Base-by-base conservation (phyloP, 176 grass and related monocot species). In the Dendrocalamus sinicus region DNA sequence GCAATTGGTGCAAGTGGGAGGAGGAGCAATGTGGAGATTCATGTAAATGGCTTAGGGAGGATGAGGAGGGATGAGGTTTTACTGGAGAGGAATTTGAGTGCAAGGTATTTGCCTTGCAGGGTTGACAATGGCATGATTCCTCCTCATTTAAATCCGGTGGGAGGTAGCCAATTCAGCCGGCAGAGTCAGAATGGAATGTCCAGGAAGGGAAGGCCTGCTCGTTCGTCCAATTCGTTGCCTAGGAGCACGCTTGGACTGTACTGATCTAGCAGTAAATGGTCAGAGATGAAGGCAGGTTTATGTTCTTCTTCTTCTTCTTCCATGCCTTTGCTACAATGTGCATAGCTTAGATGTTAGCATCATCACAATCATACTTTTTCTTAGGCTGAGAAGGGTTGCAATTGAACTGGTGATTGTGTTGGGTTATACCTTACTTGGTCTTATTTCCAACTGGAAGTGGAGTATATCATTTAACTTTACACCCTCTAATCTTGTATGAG, bases 1-100 rank as follows among this genome's bases (percentile, higher is more conserved):
- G 86, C 70, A 9, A 77, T 84, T 16, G 89, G 84, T 12, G 52
- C 58, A 8, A 77, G 85, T 73, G 86, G 78, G 61, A 95, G 91
- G 74, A 95, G 93, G 80, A 95, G 82, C 69, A 89, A 80, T 37
- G 32, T 78, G 72, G 90, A 90, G 12, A 52, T 86, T 57, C 85
- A 91, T 45, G 40, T 19, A 44, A 89, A 90, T 78, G 72, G 78
- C 32, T 75, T 81, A n/a, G 72, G 66, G 24, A 94, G 88, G 80
- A 92, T 67, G 67, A 92, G 83, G 80, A 94, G 88, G 40, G 93
- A 98, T 12, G 90, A 98, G 37, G 72, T 91, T 32, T 63, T 94
- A 37, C 55, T 93, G 53, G 91, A 98, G 76, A 91, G 91, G 82
- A 94, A 92, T 59, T 74, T 83, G 13, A 95, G 92, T 20, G 88